Evolutionary conservation across 1,284 basidiomycete species (phyloP).

Genomic region (Bjerkandera adusta): DNA sequence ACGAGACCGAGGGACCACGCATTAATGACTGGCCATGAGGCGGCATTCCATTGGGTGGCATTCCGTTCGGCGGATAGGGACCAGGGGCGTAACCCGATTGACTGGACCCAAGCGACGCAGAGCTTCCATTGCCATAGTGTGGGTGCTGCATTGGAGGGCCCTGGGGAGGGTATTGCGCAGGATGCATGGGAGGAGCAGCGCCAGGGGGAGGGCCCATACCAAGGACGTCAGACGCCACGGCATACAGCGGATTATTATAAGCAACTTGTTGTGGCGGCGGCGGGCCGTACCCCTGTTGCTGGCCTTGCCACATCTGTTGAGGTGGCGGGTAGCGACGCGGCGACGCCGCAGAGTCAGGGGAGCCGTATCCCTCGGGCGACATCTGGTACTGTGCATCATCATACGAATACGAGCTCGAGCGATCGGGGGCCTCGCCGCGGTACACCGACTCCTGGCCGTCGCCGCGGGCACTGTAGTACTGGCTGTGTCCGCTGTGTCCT

Average conservation of each 20-base stretch:
- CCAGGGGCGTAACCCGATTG: slow-evolving; percentile 11
- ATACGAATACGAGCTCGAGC: slow-evolving; percentile 34
- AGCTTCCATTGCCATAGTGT: slow-evolving; percentile 2
- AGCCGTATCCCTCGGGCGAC: slow-evolving; percentile 13
- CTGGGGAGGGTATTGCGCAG: slow-evolving; percentile 17
- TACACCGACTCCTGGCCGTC: slow-evolving; percentile 22
- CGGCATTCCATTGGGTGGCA: no score
- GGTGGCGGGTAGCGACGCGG: slow-evolving; percentile 27
- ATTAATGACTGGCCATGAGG: slow-evolving; percentile 4
- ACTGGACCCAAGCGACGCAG: slow-evolving; percentile 1
- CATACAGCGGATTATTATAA: slow-evolving; percentile 53
- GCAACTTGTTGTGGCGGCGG: slow-evolving; percentile 7
- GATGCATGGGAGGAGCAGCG: slow-evolving; percentile 17
- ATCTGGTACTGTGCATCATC: slow-evolving; percentile 27
- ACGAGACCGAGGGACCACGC: slow-evolving; percentile 14
- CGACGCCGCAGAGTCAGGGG: slow-evolving; percentile 16
- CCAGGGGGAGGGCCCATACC: slow-evolving; percentile 65
- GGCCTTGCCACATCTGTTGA: slow-evolving; percentile 33
- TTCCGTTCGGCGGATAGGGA: slow-evolving; percentile 1
- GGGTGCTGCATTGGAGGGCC: slow-evolving; percentile 11
- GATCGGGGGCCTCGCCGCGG: slow-evolving; percentile 21
- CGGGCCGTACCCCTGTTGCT: slow-evolving; percentile 30
- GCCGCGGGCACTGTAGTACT: slow-evolving; percentile 24
- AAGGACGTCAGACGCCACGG: slow-evolving; percentile 78
- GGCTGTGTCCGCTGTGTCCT: slow-evolving; percentile 25